Conservation (phyloP, 108 stramenopile genomes). For the Phaeodactylum tricornutum region DNA sequence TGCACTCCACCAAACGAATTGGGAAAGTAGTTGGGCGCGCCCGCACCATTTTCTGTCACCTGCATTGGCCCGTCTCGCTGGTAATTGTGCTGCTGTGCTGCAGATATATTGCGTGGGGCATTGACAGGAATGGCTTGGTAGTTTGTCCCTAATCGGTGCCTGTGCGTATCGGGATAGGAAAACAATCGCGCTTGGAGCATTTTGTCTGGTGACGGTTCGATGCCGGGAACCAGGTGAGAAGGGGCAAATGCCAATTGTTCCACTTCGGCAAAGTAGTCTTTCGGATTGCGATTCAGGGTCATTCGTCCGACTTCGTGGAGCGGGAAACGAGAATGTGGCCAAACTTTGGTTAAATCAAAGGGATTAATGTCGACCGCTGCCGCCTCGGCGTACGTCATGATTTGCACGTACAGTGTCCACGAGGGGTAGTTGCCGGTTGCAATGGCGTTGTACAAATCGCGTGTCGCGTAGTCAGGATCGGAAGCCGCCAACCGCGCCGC, state of each 20-base stretch:
- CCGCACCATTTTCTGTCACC: slow-evolving; percentile 29
- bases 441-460: slow-evolving; percentile 65
- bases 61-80: slow-evolving; percentile 53
- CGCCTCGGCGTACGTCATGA: slow-evolving; percentile 53
- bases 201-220: slow-evolving; percentile 70
- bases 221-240: slow-evolving; percentile 56
- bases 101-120: slow-evolving; percentile 11
- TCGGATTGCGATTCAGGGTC: slow-evolving; percentile 58
- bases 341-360: slow-evolving; percentile 67
- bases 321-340: slow-evolving; percentile 55
- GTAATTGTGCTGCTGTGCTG: slow-evolving; percentile 22
- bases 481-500: slow-evolving; percentile 16
- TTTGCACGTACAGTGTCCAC: slow-evolving; percentile 33
- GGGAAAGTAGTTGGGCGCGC: slow-evolving; percentile 51
- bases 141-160: slow-evolving; percentile 63
- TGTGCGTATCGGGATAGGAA: slow-evolving; percentile 58
- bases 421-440: slow-evolving; percentile 34
- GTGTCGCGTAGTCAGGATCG: slow-evolving; percentile 57
- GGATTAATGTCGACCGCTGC: slow-evolving; percentile 33
- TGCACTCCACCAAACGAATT: slow-evolving; percentile 42
- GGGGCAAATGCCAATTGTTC: slow-evolving; percentile 66
- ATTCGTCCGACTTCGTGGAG: slow-evolving; percentile 46
- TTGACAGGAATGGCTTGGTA: slow-evolving; percentile 56
- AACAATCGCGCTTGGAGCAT: slow-evolving; percentile 56
- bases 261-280: slow-evolving; percentile 63